phyloP scores from a whole-genome alignment of 1,139 yeast genomes.

The Zygosaccharomyces sapae region DNA sequence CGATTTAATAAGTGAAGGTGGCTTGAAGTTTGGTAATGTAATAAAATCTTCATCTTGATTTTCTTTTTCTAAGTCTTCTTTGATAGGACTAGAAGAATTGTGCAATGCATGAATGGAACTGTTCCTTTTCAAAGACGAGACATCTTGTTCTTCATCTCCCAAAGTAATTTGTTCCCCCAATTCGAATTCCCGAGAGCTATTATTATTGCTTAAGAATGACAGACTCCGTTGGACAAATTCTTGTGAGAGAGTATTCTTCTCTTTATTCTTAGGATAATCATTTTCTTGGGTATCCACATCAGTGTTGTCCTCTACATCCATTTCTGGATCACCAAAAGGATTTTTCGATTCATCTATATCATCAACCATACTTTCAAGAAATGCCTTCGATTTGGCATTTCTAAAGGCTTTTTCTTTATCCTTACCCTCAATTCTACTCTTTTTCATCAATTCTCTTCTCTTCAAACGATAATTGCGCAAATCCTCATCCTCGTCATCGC shows the following conservation, averaged over 20 bases:
- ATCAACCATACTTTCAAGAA: constrained; percentile 68
- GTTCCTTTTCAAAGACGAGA: constrained; percentile 46
- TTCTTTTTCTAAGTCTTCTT: constrained; percentile 26
- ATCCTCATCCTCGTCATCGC: constrained; percentile 58
- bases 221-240: constrained; percentile 60
- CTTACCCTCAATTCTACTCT: constrained; percentile 49
- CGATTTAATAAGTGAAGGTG: constrained; percentile 46
- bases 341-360: constrained; percentile 32
- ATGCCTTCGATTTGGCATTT: constrained; percentile 65
- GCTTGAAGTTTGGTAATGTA: constrained; percentile 1
- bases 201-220: constrained; percentile 53
- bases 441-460: constrained; percentile 53
- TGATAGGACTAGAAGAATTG: constrained; percentile 20
- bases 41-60: constrained; percentile 25
- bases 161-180: constrained; percentile 38
- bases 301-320: constrained; percentile 7
- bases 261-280: constrained; percentile 21
- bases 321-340: constrained; percentile 17
- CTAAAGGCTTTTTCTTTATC: constrained; percentile 48
- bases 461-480: constrained; percentile 43
- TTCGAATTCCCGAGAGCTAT: constrained; percentile 38
- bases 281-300: constrained; percentile 12
- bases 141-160: constrained; percentile 37
- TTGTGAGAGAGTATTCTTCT: constrained; percentile 41
- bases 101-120: constrained; percentile 38